Evolutionary conservation across 148 eudicot genomes (phyloP), one percentile per base, ranked within the genome.

Genomic region (Pouteria glomerata): DNA sequence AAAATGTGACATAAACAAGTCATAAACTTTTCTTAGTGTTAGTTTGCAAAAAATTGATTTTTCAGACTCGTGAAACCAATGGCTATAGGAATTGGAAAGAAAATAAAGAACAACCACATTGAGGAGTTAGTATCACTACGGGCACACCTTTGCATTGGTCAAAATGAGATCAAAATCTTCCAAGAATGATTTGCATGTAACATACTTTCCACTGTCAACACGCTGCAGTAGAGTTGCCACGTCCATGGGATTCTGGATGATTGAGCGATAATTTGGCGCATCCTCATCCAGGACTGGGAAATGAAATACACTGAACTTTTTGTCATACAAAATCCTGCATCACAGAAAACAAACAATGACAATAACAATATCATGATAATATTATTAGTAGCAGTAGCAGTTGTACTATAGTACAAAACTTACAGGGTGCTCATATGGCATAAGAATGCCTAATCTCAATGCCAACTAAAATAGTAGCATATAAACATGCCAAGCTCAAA

Each of bases 211-310:
- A 81, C 89, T 80, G 73, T 96, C 99, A 50, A 96, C 99, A 73
- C 74, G 92, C 83, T 92, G 99, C 78, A 96, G 81, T 70, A 96
- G 66, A 41, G 94, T 90, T 45, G 97, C 96, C 73, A 96, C 79
- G 71, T 96, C 99, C 99, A 96, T 96, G 19, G 99, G 99, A 53
- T 81, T 88, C 81, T 92, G 97, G 73, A 96, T 88, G 56, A 96
- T 79, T 24, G 94, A 70, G 45, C 86, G 96, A 78, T 96, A 96
- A 75, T 96, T 92, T 82, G 99, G 99, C 58, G 99, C 99, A 88
- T 96, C 99, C 77, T 96, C 99, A 80, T 92, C 96, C 41, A 73
- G 75, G 60, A 96, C 99, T 29, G 99, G 99, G 86, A 69, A 92
- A 87, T 96, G 99, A 72, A 96, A 96, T 52, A 81, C 94, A 73